Conservation (phyloP, 768 basidiomycete species). For the Leccinellum albellum region DNA sequence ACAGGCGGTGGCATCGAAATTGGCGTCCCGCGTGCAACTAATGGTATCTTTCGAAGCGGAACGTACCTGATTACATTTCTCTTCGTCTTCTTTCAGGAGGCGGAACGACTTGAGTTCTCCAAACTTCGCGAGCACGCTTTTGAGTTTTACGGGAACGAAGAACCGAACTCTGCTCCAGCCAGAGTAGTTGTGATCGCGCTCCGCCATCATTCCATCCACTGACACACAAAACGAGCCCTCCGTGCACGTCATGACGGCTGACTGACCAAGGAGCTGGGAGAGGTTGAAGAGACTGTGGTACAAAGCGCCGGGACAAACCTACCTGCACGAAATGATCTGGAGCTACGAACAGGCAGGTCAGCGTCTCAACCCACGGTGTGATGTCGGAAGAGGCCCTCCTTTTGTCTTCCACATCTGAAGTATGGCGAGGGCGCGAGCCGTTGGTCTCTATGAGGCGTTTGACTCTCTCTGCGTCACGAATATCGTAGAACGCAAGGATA, state of each 20-base stretch:
- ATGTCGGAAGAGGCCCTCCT: slow-evolving; percentile 2
- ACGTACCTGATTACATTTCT: slow-evolving; percentile 29
- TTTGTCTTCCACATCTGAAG: slow-evolving; percentile 5
- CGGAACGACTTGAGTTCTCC: slow-evolving; percentile 31
- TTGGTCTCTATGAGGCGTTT: slow-evolving; percentile 36
- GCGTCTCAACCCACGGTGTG: slow-evolving; percentile 24
- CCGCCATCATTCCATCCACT: slow-evolving; percentile 29
- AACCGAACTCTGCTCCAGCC: slow-evolving; percentile 24
- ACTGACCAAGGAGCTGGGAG: slow-evolving; percentile 48
- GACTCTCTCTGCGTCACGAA: slow-evolving; percentile 50
- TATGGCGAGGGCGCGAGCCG: slow-evolving; percentile 2
- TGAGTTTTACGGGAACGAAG: slow-evolving; percentile 28
- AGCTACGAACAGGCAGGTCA: slow-evolving; percentile 43
- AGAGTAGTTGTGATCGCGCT: slow-evolving; percentile 21
- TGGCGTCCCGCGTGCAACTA: background rate
- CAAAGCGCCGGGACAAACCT: slow-evolving; percentile 9
- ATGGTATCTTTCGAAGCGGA: background rate
- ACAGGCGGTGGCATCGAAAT: slow-evolving; percentile 3
- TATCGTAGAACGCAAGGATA: slow-evolving; percentile 60
- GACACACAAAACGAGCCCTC: slow-evolving; percentile 52
- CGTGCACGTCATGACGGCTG: slow-evolving; percentile 43
- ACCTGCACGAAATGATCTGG: slow-evolving; percentile 47
- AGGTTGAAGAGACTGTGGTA: slow-evolving; percentile 5
- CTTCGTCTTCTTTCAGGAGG: slow-evolving; percentile 24
- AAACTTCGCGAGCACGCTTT: slow-evolving; percentile 27